Evolutionary conservation across 176 grass and related monocot genomes (phyloP).

Genomic region (barley (Hordeum vulgare)): MorexV3_pseudomolecules_assembly NC_058520.1:527962642-527963141

Average conservation of each 20-base stretch:
- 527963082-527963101: not conserved
- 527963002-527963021: not conserved
- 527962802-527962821: too few relatives aligned
- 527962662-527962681: too few relatives aligned
- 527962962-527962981: not conserved
- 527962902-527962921: not conserved
- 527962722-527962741: too few relatives aligned
- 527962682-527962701: too few relatives aligned
- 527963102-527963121: not conserved
- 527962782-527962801: too few relatives aligned
- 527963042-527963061: not conserved
- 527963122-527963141: too few relatives aligned
- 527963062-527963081: not conserved
- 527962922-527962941: not conserved
- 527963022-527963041: not conserved
- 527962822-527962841: not conserved
- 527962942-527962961: not conserved
- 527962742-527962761: too few relatives aligned
- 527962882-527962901: not conserved
- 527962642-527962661: too few relatives aligned
- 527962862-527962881: slow-evolving; percentile 14
- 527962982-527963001: slow-evolving; percentile 4
- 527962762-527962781: too few relatives aligned
- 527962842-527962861: slow-evolving; percentile 14
- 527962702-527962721: too few relatives aligned